Conservation (phyloP, 805 yeast species). For the Deakozyma indianensis region DNA sequence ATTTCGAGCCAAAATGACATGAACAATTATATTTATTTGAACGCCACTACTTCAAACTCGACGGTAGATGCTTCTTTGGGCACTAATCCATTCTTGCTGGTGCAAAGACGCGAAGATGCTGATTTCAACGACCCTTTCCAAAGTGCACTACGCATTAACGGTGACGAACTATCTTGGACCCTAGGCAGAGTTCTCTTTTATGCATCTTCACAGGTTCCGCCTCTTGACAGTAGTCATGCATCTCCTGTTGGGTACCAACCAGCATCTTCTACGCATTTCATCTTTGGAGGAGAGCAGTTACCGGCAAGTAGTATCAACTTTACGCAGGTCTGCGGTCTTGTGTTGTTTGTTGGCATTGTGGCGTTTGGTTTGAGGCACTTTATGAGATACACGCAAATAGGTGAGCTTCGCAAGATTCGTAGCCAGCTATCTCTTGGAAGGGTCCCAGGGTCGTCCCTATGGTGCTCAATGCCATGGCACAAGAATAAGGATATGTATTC, state of each 20-base stretch:
- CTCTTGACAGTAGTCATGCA: background rate
- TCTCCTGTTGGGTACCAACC: background rate
- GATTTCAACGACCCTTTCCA: conserved; percentile 47
- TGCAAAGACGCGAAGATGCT: conserved; percentile 2
- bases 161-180: conserved; percentile 90
- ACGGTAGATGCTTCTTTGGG: conserved; percentile 1
- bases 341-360: background rate
- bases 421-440: background rate
- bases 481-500: background rate
- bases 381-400: background rate
- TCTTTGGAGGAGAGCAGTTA: background rate
- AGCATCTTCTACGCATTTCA: background rate
- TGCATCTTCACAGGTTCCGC: conserved; percentile 55
- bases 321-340: background rate
- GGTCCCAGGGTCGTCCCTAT: background rate
- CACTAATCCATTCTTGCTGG: background rate
- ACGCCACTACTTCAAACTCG: conserved; percentile 11
- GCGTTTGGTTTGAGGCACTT: background rate
- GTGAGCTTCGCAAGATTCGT: background rate
- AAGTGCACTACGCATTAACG: conserved; percentile 67
- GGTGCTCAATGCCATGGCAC: background rate
- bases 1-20: conserved; percentile 12
- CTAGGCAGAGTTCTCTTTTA: conserved; percentile 73
- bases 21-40: conserved; percentile 13
- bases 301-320: background rate